Evolutionary conservation across 306 rosid genomes (phyloP).

Genomic region (Citrullus amarus): DNA sequence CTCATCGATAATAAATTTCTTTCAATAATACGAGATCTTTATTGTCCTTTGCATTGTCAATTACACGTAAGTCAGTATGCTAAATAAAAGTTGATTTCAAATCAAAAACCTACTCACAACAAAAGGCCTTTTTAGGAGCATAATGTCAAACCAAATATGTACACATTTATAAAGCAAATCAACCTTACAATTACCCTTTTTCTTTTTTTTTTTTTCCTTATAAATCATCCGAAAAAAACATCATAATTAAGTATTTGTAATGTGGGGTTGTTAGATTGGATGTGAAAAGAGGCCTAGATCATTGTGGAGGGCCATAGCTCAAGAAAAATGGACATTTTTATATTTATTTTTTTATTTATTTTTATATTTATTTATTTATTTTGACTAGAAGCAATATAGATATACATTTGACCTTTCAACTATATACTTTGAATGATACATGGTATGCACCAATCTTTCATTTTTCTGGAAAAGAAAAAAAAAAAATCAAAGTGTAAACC

Average conservation of each 20-base stretch:
- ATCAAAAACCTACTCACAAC: not conserved
- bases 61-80: not conserved
- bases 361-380: no score
- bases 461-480: not conserved
- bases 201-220: no score
- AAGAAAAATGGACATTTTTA: not conserved
- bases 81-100: no score
- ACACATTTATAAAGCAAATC: not conserved
- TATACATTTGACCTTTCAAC: not conserved
- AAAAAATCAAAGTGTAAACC: not conserved
- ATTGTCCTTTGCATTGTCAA: not conserved
- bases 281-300: not conserved
- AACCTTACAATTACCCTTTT: no score
- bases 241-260: not conserved
- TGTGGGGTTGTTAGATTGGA: not conserved
- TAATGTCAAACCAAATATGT: not conserved
- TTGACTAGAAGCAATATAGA: not conserved
- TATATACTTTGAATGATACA: not conserved
- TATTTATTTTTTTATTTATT: no score
- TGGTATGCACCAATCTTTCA: not conserved
- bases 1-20: not conserved
- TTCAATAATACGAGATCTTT: not conserved
- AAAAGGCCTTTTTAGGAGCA: no score
- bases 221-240: not conserved
- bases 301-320: not conserved